These are phyloP conservation scores for Crithidia bombi DNA, from an alignment of 208 protist species.

Conservation along the genomic window DNA sequence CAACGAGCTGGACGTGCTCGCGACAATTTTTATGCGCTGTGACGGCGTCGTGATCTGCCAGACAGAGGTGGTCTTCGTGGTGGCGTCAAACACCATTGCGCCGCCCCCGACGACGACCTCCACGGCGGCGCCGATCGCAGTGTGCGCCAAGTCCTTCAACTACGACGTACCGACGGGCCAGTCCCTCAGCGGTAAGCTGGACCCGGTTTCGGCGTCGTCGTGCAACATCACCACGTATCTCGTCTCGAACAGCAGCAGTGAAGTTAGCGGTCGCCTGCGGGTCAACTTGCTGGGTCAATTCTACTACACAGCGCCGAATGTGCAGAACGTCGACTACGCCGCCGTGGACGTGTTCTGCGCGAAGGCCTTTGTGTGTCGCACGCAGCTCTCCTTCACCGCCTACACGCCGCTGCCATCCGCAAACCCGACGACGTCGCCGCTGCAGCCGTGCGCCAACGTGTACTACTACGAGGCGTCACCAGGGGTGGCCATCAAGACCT, in stretches of 20 bases:
- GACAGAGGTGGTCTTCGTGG: constrained; percentile 44
- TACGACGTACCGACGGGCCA: constrained; percentile 59
- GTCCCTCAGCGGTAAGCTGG: constrained; percentile 43
- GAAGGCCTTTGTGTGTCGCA: constrained; percentile 51
- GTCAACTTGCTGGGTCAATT: constrained; percentile 81
- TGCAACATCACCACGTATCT: constrained; percentile 64
- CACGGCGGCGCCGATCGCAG: constrained; percentile 21
- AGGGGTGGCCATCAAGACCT: constrained; percentile 53
- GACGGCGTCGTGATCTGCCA: constrained; percentile 50
- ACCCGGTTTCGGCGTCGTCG: constrained; percentile 25
- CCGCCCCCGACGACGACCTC: constrained; percentile 26
- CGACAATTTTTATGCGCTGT: constrained; percentile 50
- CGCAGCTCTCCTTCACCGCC: constrained; percentile 52
- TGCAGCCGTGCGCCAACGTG: constrained; percentile 68
- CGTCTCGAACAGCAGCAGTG: constrained; percentile 30
- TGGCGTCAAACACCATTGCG: constrained; percentile 31
- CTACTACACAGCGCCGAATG: constrained; percentile 55
- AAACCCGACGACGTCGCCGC: constrained; percentile 25
- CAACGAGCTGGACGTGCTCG: constrained; percentile 45
- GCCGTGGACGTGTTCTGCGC: constrained; percentile 68
- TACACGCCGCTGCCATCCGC: constrained; percentile 40
- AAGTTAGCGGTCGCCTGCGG: constrained; percentile 35
- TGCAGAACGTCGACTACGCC: constrained; percentile 50
- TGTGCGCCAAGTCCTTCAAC: constrained; percentile 45
- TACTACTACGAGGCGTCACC: constrained; percentile 77